A percentile compares a stretch with the other conserved stretches of the same genome.
Conservation (phyloP, 192 early-diverging fungal species). For the Coemansia sp. region DNA sequence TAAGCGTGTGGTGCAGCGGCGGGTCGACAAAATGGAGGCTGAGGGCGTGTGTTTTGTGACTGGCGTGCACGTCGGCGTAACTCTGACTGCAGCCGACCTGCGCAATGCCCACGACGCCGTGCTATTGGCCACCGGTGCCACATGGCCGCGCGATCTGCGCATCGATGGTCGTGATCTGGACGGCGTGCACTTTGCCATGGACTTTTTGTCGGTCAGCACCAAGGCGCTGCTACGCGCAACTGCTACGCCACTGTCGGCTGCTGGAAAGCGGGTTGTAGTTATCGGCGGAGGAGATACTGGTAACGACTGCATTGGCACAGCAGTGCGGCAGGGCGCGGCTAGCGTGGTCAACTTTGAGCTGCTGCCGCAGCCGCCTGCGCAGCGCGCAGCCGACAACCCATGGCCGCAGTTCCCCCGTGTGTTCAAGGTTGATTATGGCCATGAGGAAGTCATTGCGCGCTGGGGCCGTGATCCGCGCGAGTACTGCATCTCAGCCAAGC, state of each 20-base stretch:
- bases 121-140: constrained; percentile 90
- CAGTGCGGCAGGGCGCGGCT: constrained; percentile 86
- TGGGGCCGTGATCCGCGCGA: constrained; percentile 95
- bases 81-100: constrained; percentile 69
- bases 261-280: constrained; percentile 91
- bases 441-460: constrained; percentile 82
- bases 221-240: constrained; percentile 75
- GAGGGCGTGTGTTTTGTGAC: constrained; percentile 92
- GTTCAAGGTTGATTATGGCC: constrained; percentile 96
- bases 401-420: constrained; percentile 98
- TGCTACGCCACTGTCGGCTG: constrained; percentile 78
- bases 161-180: constrained; percentile 84
- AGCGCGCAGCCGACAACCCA: constrained; percentile 86
- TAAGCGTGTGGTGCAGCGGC: constrained; percentile 91
- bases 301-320: constrained; percentile 94
- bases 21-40: constrained; percentile 89
- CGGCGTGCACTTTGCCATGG: constrained; percentile 98
- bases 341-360: constrained; percentile 96
- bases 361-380: constrained; percentile 85
- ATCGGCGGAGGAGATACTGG: constrained; percentile 99
- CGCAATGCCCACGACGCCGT: constrained; percentile 74
- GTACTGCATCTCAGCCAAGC: constrained; percentile 94
- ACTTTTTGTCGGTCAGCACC: constrained; percentile 89
- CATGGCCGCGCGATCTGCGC: constrained; percentile 93
- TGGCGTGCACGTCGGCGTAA: constrained; percentile 85